These are phyloP conservation scores for Helicostylum pulchrum DNA, from an alignment of 192 early-diverging fungal species.

Conservation along the genomic window DNA sequence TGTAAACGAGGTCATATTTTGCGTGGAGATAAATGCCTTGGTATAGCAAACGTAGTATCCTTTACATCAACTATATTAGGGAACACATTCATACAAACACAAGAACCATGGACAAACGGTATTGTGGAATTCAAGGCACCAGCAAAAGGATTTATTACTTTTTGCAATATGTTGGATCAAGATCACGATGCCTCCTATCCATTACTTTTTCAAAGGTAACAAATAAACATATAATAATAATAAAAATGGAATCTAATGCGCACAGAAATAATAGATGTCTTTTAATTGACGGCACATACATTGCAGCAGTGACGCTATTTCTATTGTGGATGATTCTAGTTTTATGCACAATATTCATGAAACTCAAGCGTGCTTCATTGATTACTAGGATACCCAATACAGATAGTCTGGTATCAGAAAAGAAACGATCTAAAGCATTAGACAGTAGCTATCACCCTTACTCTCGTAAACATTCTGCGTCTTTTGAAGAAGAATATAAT, in stretches of 20 bases:
- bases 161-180: constrained; percentile 1
- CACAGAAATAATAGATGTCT: neutral
- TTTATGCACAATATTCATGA: neutral
- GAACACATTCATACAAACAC: neutral
- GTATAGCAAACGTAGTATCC: neutral
- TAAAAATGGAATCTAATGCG: neutral
- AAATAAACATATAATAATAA: neutral
- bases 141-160: constrained; percentile 8
- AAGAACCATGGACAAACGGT: constrained; percentile 16
- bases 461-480: too few species aligned
- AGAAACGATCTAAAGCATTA: too few species aligned
- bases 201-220: constrained; percentile 15
- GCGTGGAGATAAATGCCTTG: constrained; percentile 10
- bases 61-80: neutral
- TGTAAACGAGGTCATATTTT: constrained; percentile 13
- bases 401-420: too few species aligned
- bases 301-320: neutral
- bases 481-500: too few species aligned
- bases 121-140: constrained; percentile 1
- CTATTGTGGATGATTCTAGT: neutral
- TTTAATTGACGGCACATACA: neutral
- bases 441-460: too few species aligned
- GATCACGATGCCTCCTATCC: constrained; percentile 3
- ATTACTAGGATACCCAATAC: neutral
- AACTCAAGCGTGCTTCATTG: neutral